Evolutionary conservation across 768 basidiomycete species (phyloP).

Genomic region (Kwoniella bestiolae): DNA sequence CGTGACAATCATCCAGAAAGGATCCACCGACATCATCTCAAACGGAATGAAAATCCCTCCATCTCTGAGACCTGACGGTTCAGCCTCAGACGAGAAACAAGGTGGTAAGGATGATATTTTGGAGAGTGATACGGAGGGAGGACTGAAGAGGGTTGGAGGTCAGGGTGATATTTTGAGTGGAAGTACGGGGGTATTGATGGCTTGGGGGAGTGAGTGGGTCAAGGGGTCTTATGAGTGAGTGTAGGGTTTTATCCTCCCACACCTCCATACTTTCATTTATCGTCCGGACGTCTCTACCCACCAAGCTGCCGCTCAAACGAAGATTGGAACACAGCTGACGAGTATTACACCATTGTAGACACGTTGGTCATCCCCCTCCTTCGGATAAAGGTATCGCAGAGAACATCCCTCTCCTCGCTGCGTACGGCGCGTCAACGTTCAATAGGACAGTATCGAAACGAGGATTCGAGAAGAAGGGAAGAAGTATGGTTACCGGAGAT

Average conservation of each 20-base stretch:
- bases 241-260: too few species aligned
- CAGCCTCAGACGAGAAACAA: constrained; percentile 60
- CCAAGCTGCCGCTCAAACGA: too few species aligned
- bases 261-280: too few species aligned
- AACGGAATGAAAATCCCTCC: constrained; percentile 55
- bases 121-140: constrained; percentile 72
- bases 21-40: constrained; percentile 77
- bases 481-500: constrained; percentile 81
- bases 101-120: constrained; percentile 62
- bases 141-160: constrained; percentile 89
- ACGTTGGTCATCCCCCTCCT: constrained; percentile 54
- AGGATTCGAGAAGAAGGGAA: constrained; percentile 75
- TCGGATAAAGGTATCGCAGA: constrained; percentile 50
- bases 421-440: constrained; percentile 82
- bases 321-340: too few species aligned
- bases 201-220: constrained; percentile 95
- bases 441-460: constrained; percentile 79
- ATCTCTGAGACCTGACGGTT: constrained; percentile 60
- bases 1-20: constrained; percentile 89
- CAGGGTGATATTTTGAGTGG: constrained; percentile 95
- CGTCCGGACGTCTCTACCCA: too few species aligned
- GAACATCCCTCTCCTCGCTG: constrained; percentile 77
- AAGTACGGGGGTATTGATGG: constrained; percentile 81
- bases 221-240: constrained; percentile 77
- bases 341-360: constrained; percentile 18